These are phyloP conservation scores for Pythium sp. DNA, from an alignment of 352 stramenopile species.

Conservation along the genomic window DNA sequence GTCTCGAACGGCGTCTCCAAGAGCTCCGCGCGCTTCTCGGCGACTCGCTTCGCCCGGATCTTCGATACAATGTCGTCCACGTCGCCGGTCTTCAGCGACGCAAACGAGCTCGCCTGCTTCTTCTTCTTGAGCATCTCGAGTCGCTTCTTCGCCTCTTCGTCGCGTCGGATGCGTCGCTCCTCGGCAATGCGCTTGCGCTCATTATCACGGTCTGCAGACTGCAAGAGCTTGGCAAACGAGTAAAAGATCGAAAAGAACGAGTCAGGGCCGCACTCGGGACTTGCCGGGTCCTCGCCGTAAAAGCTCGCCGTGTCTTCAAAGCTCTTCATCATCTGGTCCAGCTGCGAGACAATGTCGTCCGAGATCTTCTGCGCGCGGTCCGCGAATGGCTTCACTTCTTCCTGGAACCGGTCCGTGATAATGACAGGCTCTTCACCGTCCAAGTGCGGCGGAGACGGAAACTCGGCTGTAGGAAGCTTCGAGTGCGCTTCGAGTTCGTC, in stretches of 20 bases:
- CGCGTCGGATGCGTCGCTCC: slow-evolving; percentile 65
- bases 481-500: slow-evolving; percentile 69
- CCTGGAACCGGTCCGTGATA: slow-evolving; percentile 71
- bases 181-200: slow-evolving; percentile 82
- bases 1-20: slow-evolving; percentile 26
- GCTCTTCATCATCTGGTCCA: slow-evolving; percentile 59
- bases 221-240: slow-evolving; percentile 79
- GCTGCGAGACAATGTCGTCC: slow-evolving; percentile 44
- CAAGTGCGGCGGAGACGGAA: slow-evolving; percentile 25
- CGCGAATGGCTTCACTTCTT: slow-evolving; percentile 72
- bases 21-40: slow-evolving; percentile 71
- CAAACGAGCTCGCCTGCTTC: slow-evolving; percentile 70
- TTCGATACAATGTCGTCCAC: slow-evolving; percentile 84
- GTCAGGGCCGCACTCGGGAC: slow-evolving; percentile 65
- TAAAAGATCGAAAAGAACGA: slow-evolving; percentile 87
- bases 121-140: slow-evolving; percentile 78
- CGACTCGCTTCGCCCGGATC: slow-evolving; percentile 76
- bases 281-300: slow-evolving; percentile 74
- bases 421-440: slow-evolving; percentile 27
- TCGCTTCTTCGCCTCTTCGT: slow-evolving; percentile 79
- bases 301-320: slow-evolving; percentile 71
- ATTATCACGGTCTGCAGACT: slow-evolving; percentile 79
- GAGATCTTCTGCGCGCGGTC: slow-evolving; percentile 63
- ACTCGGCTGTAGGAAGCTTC: slow-evolving; percentile 46
- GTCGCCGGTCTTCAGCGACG: slow-evolving; percentile 72